phyloP scores from a whole-genome alignment of 169 alveolate genomes.

The Amoebophrya sp. region DNA sequence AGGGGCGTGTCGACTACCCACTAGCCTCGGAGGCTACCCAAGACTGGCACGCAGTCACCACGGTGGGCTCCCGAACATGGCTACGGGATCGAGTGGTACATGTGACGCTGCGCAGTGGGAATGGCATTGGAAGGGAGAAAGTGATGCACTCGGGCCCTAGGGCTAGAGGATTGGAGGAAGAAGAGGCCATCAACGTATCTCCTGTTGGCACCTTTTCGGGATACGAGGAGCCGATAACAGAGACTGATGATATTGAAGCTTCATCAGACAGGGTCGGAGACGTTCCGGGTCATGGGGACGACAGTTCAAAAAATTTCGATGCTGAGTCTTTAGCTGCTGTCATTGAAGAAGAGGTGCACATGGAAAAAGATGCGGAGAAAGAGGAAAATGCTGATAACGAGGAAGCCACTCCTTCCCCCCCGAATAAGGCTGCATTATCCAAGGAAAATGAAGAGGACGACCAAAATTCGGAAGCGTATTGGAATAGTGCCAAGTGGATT shows the following conservation, averaged over 20 bases:
- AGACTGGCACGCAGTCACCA: constrained; percentile 44
- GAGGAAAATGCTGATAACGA: no score
- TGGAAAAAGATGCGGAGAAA: background rate
- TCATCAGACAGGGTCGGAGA: background rate
- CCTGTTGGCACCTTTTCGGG: background rate
- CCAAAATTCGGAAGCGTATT: background rate
- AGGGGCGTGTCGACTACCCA: constrained; percentile 46
- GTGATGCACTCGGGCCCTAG: no score
- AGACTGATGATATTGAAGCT: background rate
- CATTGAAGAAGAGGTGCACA: background rate
- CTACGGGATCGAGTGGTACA: no score
- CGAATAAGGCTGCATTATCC: background rate
- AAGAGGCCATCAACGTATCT: no score
- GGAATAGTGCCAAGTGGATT: background rate
- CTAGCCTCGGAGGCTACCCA: constrained; percentile 35
- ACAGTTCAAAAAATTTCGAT: no score
- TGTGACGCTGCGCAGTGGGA: no score
- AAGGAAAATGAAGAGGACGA: background rate
- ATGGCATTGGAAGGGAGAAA: background rate
- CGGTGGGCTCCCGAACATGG: background rate
- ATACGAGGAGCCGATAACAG: background rate
- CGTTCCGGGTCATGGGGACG: no score
- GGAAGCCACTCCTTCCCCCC: no score
- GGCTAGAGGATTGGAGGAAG: no score
- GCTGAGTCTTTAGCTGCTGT: no score